These are phyloP conservation scores for Pulicaria dysenterica DNA, from an alignment of 129 eudicot species.

Conservation along the genomic window DNA sequence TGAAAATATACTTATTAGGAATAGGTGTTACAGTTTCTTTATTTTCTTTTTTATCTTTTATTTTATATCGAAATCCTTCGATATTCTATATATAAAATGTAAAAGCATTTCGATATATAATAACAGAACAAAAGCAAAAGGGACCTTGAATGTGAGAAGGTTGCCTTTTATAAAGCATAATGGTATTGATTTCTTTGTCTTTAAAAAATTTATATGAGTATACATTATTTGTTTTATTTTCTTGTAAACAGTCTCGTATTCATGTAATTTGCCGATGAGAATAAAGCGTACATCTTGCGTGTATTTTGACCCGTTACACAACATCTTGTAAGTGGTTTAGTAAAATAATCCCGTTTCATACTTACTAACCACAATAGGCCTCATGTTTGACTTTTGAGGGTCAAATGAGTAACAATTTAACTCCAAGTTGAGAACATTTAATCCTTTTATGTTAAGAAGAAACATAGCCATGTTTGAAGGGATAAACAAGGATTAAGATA, in stretches of 20 bases:
- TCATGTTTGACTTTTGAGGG: slow-evolving; percentile 16
- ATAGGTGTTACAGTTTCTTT: background rate
- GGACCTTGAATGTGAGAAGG: too few relatives aligned
- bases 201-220: too few relatives aligned
- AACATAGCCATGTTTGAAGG: background rate
- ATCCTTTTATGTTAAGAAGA: background rate
- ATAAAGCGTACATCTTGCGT: background rate
- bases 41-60: background rate
- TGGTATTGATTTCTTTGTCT: too few relatives aligned
- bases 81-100: too few relatives aligned
- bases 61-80: background rate
- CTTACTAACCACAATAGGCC: slow-evolving; percentile 7
- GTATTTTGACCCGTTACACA: background rate
- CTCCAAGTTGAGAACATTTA: background rate
- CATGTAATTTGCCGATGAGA: background rate
- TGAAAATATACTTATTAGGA: slow-evolving; percentile 8
- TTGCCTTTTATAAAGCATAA: too few relatives aligned
- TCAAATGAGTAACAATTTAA: background rate
- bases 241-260: background rate
- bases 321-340: background rate
- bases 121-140: too few relatives aligned
- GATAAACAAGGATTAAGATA: background rate
- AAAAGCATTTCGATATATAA: too few relatives aligned
- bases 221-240: background rate
- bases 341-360: background rate